Base-by-base conservation (phyloP, 2,329 filamentous ascomycete species). In the Penicillium polonicum region DNA sequence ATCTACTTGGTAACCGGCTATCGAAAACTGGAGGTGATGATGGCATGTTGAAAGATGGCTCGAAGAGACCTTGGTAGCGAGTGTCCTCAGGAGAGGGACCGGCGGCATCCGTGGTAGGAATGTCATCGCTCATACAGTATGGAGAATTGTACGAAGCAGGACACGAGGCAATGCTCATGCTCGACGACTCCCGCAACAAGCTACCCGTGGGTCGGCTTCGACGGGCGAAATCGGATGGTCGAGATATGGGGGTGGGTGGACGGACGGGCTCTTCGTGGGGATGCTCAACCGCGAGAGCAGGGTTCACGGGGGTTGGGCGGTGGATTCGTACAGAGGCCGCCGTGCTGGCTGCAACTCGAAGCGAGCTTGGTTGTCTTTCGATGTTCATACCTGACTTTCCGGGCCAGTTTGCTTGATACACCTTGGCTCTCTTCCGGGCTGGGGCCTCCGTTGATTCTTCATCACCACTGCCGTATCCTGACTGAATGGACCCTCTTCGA, bases 261-360 rank as follows among this genome's bases (percentile, higher is more conserved):
- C 78, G 74, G 54, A 79, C 68, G n/a, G 76, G 75, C 57, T 79
- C 77, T 57, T 79, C 78, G 48, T 70, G 66, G 3, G 71, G 70
- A 31, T 68, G 68, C 53, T 73, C 66, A 19, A 65, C 64, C 31
- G 68, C 61, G 21, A 71, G 64, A 9, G 70, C 63, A 39, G 77
- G 76, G 54, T 78, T 78, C 27, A 79, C 63, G 7, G 78, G 76
- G 4, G 90, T 82, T 4, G 93, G 93, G 44, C 92, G 85, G 72
- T 96, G 89, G 48, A 88, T 88, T 43, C 93, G 89, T 58, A 97
- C 82, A 5, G 92, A 96, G 42, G 91, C 91, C 44, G 92, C 89
- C 17, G 90, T 96, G 71, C 91, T 96, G 46, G 93, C 93, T 59
- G 90, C 88, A n/a, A 96, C 91, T 48, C 92, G 85, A 27, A 97